Evolutionary conservation across 805 yeast genomes (phyloP), one percentile per base, ranked within the genome.

Genomic region (Phaffomyces thermotolerans): DNA sequence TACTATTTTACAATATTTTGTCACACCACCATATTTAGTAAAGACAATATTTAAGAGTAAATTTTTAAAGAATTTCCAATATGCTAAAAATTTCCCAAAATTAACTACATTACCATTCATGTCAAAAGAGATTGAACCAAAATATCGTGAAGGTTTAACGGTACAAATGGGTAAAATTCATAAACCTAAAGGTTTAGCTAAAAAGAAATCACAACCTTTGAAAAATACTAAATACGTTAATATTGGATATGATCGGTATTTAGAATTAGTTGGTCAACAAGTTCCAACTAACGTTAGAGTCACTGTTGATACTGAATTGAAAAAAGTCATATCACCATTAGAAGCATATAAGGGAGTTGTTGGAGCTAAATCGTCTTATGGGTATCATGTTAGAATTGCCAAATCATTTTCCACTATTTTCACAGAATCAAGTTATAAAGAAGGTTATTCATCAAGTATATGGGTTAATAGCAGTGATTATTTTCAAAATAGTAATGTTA

Each of bases 231-330:
- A 79, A 52, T 85, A 71, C 54, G 84, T 89, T 40, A 87, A 89
- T 55, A 70, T 89, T 37, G 97, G 97, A 1, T 73, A 70, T 44
- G 66, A 68, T 2, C 64, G 74, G 42, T 71, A 80, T 15, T 52
- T 89, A 29, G 81, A 81, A 57, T 69, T 89, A 40, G 62, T 62
- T 8, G 66, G 69, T 8, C 76, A 74, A 49, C 79, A 79, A 45
- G 80, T 86, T 4, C 95, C 95, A 3, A 73, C 78, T 0, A 79
- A 84, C 52, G 87, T 83, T 14, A 69, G 95, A 51, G 95, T 90
- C 9, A 86, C 95, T 0, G 86, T 90, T 2, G 87, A 90, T 54
- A 49, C 79, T 9, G 67, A 76, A 37, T 74, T 73, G 10, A 73
- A 71, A 40, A 73, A 72, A 42, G 76, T 87, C 12, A 93, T 86